Base-by-base conservation (phyloP, 768 basidiomycete genomes). In the Termitomyces sp. region DNA sequence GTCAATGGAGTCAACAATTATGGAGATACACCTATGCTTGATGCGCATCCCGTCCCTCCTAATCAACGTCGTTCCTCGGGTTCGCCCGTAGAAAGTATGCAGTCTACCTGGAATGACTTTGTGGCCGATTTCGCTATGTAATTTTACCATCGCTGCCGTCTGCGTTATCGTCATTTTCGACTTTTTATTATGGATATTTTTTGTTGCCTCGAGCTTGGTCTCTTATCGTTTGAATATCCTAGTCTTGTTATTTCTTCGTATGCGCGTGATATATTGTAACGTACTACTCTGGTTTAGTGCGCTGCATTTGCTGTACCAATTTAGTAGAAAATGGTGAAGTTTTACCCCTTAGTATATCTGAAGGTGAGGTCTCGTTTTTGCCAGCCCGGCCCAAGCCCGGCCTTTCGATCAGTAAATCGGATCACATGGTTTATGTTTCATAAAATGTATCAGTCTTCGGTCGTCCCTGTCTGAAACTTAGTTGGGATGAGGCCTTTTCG, bases 21-120 rank as follows among this genome's bases (percentile, higher is more conserved):
- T 60, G 59, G 42, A 28, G 49, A 68, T 54, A 55, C 67, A 55
- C 68, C 73, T 55, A 67, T 78, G 68, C 60, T 79, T 34, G 74
- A 80, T 52, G 63, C 74, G 42, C 74, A 74, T 42, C 72, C 74
- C 7, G 55, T 74, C 58, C 66, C 75, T 55, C 66, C 70, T 41
- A 60, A 62, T 9, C 72, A 75, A 58, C 67, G 72, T 53, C 69
- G 72, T 47, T 67, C 74, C 3, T 81, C 85, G 1, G 82, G 80
- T 19, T 83, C 84, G 0, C 85, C 85, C 0, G 84, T 85, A 56
- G 75, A 69, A 25, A 85, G 80, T 61, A 80, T 86, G 76, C 80
- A 84, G 27, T 70, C 79, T 12, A 82, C 80, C 5, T 86, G 85
- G 85, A 75, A 82, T 54, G 83, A 86, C 27, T 86, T 86, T 63